phyloP scores from a whole-genome alignment of 345 rosid genomes.

The Turnera subulata region DNA sequence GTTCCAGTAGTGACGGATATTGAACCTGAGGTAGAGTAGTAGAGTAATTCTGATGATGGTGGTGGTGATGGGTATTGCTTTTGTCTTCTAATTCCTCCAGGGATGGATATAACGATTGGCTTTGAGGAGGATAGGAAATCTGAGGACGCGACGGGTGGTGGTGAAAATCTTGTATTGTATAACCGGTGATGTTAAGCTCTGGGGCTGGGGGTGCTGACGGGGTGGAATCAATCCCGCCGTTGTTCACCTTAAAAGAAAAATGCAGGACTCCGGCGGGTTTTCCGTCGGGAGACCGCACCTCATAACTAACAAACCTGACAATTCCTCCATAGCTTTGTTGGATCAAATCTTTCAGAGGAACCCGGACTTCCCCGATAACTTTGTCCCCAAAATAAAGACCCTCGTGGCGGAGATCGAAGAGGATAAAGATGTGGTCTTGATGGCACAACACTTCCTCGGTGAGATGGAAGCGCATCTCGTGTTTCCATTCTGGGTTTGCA shows the following conservation, averaged over 20 bases:
- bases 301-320: slow-evolving; percentile 1
- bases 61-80: too few relatives aligned
- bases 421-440: neutral
- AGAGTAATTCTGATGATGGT: neutral
- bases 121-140: neutral
- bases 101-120: neutral
- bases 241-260: neutral
- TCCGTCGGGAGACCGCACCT: slow-evolving; percentile 6
- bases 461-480: slow-evolving; percentile 7
- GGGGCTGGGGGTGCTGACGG: too few relatives aligned
- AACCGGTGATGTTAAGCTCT: neutral
- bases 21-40: neutral
- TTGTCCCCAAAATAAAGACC: slow-evolving; percentile 3
- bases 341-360: slow-evolving; percentile 3
- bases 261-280: slow-evolving; percentile 5
- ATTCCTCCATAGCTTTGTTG: neutral
- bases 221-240: neutral
- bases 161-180: neutral
- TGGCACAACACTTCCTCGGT: neutral
- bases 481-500: neutral
- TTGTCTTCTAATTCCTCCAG: neutral
- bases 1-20: neutral
- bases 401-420: slow-evolving; percentile 4
- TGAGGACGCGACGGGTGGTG: neutral
- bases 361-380: slow-evolving; percentile 5